Evolutionary conservation across 1,284 basidiomycete genomes (phyloP), one percentile per base, ranked within the genome.

Genomic region (Pascua sp.): DNA sequence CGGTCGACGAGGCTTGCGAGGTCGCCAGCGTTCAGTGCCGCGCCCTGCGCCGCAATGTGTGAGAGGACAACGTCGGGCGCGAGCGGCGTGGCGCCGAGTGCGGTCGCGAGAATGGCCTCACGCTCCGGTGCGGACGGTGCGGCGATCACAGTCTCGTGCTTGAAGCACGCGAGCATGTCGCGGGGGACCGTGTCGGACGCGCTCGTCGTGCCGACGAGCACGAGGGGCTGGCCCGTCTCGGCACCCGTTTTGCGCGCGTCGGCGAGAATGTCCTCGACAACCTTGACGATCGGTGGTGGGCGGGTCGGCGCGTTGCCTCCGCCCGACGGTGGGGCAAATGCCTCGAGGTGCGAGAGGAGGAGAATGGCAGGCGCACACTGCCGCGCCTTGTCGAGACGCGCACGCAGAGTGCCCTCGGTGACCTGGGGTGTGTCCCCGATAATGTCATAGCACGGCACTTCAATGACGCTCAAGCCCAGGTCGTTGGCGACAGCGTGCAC

Each of bases 1-100:
- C 86, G 83, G 37, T 74, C 74, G 1, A 90, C 83, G 1, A 98
- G 81, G 63, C 89, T 83, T 11, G 80, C 81, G 5, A 98, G 81
- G 75, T 98, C 95, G 11, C 82, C 84, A 1, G 92, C 90, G 41
- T 93, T 85, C 11, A 99, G 80, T 1, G 93, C 93, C 9, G 96
- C 96, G 2, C 94, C 96, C 72, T 96, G 91, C 5, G 85, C 85
- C 4, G 96, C 92, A 5, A 98, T 71, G 13, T 79, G 76, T 47
- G 79, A 76, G 32, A 94, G 64, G 11, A 87, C 88, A 1, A 96
- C 87, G 76, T 98, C 96, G 0, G 88, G 83, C 0, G 87, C 84
- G 32, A 95, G 70, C 0, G 71, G 61, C 36, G 78, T 73, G 5
- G 77, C 74, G 1, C 70, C 60, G 7, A 90, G 75, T 13, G 86